Percentiles rank a stretch among this genome's conserved stretches.
Conservation (phyloP, 2,329 filamentous ascomycete genomes). For the Macrophomina pseudophaseolina region DNA sequence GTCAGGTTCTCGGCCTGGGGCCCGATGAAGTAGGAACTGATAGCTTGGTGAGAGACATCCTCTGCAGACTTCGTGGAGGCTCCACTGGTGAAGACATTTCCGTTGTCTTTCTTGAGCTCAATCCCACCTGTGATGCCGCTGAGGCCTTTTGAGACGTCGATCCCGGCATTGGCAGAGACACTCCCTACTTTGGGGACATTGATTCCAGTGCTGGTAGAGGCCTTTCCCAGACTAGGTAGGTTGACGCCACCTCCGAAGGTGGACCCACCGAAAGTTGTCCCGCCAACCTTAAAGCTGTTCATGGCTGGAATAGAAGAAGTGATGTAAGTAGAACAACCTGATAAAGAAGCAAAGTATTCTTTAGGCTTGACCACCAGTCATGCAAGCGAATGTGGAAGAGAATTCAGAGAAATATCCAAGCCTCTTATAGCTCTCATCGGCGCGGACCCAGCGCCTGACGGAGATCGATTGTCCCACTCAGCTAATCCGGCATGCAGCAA, state of each 20-base stretch:
- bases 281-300: neutral
- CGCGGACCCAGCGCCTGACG: neutral
- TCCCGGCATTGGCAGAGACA: slow-evolving; percentile 8
- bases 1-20: slow-evolving; percentile 51
- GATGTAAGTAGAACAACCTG: neutral
- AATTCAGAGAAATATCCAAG: neutral
- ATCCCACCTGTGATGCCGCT: slow-evolving; percentile 6
- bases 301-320: neutral
- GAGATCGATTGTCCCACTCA: neutral
- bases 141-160: slow-evolving; percentile 8
- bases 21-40: slow-evolving; percentile 52
- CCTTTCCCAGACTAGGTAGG: neutral
- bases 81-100: slow-evolving; percentile 22
- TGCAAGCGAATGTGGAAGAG: neutral
- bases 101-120: slow-evolving; percentile 21
- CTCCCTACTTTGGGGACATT: slow-evolving; percentile 11
- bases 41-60: slow-evolving; percentile 30
- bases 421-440: neutral
- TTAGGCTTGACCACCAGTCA: too few relatives aligned
- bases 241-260: slow-evolving; percentile 5
- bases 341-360: neutral
- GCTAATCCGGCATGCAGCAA: neutral
- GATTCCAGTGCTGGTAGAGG: neutral
- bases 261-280: slow-evolving; percentile 6
- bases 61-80: slow-evolving; percentile 13